Evolutionary conservation across 495 filamentous ascomycete genomes (phyloP), one percentile per base, ranked within the genome.

Genomic region (Gamarada debralockiae): DNA sequence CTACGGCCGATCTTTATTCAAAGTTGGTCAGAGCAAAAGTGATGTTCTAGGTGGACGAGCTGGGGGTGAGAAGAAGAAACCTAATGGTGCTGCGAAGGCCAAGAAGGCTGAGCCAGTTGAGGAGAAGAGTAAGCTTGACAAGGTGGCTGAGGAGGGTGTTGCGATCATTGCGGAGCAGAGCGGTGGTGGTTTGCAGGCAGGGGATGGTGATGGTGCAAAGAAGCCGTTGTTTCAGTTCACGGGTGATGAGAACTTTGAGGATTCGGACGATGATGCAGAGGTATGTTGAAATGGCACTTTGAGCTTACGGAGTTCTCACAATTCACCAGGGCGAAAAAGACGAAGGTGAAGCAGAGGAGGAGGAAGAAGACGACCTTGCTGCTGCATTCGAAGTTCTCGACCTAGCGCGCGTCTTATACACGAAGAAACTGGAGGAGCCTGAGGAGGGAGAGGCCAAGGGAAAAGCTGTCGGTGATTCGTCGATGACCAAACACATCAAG

Each of bases 351-450:
- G 84, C 46, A 22, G 52, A 81, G 7, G 82, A 84, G 1, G 88
- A 89, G 47, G 87, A 92, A 12, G 90, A 96, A 13, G 93, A 98
- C 60, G 92, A 97, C 62, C 88, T 96, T 56, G 86, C 80, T 7
- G 84, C 82, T 46, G 93, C 95, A 3, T 97, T 90, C 67, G 90
- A 97, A 61, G 83, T 96, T 41, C 80, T 97, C 8, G 93, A 99
- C 61, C 71, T 97, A 43, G 87, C 92, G 18, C 89, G 93, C 46
- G 75, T 97, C 3, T 82, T 97, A 9, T 85, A 88, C 56, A 63
- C 61, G 49, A 76, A 77, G 59, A 71, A 74, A 27, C 61, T 79
- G 15, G 79, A 87, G 41, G 63, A 72, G 50, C 58, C 60, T 48
- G 66, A 71, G 44, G 59, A 57, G 18, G 67, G 67, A 41, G 72